Conservation (phyloP, 768 basidiomycete genomes). For the Xerocomellus intermedius region DNA sequence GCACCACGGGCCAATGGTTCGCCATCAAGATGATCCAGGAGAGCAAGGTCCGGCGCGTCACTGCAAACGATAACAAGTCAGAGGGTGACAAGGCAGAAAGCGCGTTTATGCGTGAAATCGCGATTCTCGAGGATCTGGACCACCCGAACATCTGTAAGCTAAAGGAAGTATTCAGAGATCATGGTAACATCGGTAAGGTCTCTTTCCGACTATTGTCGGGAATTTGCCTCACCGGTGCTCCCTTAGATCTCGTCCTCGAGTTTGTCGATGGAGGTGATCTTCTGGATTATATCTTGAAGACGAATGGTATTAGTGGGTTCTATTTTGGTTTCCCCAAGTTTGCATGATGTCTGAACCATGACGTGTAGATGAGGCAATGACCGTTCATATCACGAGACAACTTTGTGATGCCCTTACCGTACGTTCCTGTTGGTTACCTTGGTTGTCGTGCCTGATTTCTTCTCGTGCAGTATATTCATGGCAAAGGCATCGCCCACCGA, state of each 20-base stretch:
- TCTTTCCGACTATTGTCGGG: neutral
- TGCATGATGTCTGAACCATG: neutral
- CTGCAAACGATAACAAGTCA: slow-evolving; percentile 31
- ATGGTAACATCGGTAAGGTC: slow-evolving; percentile 55
- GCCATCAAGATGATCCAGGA: slow-evolving; percentile 87
- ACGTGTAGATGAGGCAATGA: slow-evolving; percentile 49
- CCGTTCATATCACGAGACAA: slow-evolving; percentile 74
- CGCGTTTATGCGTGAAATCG: slow-evolving; percentile 67
- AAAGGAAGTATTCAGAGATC: slow-evolving; percentile 72
- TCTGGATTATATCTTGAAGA: slow-evolving; percentile 70
- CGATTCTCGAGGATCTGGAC: slow-evolving; percentile 70
- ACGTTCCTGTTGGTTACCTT: slow-evolving; percentile 22
- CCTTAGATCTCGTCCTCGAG: slow-evolving; percentile 77
- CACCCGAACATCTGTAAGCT: slow-evolving; percentile 84
- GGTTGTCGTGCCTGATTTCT: slow-evolving; percentile 1
- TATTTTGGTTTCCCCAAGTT: neutral
- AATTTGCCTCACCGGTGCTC: slow-evolving; percentile 23
- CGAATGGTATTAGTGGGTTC: slow-evolving; percentile 58
- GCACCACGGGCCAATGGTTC: slow-evolving; percentile 66
- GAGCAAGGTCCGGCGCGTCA: slow-evolving; percentile 42
- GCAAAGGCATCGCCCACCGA: slow-evolving; percentile 80
- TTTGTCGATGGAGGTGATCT: slow-evolving; percentile 87
- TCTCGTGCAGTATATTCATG: slow-evolving; percentile 57
- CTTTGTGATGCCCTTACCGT: slow-evolving; percentile 80
- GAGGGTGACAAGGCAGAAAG: slow-evolving; percentile 31